Conservation (phyloP, 306 rosid genomes). For the Inga leiocalycina region DNA sequence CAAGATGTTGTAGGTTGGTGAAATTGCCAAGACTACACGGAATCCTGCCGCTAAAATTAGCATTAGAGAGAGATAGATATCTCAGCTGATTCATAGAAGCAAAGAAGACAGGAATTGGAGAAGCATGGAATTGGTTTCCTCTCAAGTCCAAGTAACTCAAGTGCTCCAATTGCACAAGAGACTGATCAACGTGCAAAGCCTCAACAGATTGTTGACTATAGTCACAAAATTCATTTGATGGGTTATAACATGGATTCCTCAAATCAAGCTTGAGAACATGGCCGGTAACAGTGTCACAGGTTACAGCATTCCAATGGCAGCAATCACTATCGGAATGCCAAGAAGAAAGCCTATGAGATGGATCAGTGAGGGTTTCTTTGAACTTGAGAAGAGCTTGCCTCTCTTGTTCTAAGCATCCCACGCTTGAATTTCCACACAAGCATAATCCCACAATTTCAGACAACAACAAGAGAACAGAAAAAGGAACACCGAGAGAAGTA, state of each 20-base stretch:
- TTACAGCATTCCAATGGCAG: background rate
- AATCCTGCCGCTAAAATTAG: background rate
- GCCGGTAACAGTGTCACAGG: background rate
- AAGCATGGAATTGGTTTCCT: background rate
- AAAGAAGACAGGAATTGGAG: background rate
- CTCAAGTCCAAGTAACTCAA: conserved; percentile 9
- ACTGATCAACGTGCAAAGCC: background rate
- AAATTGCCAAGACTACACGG: conserved; percentile 29
- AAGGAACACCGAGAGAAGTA: background rate
- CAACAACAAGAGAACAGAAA: background rate
- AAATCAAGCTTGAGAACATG: background rate
- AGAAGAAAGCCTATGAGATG: background rate
- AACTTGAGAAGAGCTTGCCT: background rate
- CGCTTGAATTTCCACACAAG: too few species aligned
- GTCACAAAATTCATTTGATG: background rate
- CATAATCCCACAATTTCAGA: too few species aligned
- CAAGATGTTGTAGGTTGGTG: conserved; percentile 19
- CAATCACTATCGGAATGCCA: background rate
- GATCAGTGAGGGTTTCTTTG: background rate
- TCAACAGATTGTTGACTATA: background rate
- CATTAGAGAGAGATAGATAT: background rate
- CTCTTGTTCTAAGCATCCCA: too few species aligned
- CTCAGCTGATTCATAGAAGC: background rate
- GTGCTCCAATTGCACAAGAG: background rate
- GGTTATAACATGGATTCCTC: background rate